phyloP scores from a whole-genome alignment of 345 rosid species.

The Gossypium sturtianum region DNA sequence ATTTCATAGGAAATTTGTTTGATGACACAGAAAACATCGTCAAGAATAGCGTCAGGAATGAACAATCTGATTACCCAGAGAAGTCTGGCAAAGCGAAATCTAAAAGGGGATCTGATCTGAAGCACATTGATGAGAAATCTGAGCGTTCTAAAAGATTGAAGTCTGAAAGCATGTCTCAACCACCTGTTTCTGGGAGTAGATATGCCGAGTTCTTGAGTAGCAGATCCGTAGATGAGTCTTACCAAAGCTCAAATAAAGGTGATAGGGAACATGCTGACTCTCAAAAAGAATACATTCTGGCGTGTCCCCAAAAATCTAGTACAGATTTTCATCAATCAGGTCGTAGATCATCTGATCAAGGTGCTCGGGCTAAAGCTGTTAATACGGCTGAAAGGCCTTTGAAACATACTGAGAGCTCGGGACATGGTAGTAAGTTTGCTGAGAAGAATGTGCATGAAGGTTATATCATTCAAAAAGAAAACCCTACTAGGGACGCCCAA shows the following conservation, averaged over 20 bases:
- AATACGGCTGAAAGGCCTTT: constrained; percentile 32
- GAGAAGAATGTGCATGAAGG: constrained; percentile 32
- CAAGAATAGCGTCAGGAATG: constrained; percentile 39
- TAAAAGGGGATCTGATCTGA: constrained; percentile 39
- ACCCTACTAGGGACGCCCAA: constrained; percentile 41
- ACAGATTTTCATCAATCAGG: constrained; percentile 38
- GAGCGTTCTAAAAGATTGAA: constrained; percentile 45
- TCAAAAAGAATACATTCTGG: constrained; percentile 36
- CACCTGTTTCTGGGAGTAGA: constrained; percentile 37
- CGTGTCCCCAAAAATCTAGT: constrained; percentile 40
- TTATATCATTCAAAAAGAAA: constrained; percentile 37
- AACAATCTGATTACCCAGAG: constrained; percentile 45
- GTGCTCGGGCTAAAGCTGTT: constrained; percentile 28
- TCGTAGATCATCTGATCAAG: constrained; percentile 36
- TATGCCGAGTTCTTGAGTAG: constrained; percentile 30
- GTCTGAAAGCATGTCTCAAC: constrained; percentile 41
- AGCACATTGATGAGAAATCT: constrained; percentile 38
- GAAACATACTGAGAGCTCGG: not conserved
- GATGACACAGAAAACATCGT: constrained; percentile 52
- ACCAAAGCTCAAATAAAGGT: constrained; percentile 37
- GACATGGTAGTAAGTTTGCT: constrained; percentile 19
- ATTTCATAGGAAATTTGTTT: constrained; percentile 72
- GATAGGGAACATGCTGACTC: constrained; percentile 36
- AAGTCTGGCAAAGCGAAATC: constrained; percentile 42
- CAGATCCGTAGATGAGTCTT: constrained; percentile 28